A percentile compares a stretch with the other conserved stretches of the same genome.
phyloP scores from a whole-genome alignment of 2,329 filamentous ascomycete species.

The Malbranchea zuffiana region DNA sequence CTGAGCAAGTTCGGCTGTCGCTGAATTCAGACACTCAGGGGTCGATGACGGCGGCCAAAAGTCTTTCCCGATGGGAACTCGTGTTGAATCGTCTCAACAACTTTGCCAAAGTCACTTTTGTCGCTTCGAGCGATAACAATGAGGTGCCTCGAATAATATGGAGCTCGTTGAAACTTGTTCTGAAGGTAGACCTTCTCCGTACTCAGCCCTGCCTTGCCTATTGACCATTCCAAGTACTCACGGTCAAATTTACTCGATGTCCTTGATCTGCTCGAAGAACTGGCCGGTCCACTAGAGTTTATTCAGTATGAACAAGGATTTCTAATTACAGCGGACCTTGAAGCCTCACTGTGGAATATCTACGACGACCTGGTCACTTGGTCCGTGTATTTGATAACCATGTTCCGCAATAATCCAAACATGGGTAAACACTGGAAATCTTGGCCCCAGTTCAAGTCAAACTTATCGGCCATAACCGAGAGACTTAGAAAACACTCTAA shows the following conservation, averaged over 20 bases:
- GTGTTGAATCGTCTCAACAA: constrained; percentile 1
- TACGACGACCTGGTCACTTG: constrained; percentile 2
- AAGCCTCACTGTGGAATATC: neutral
- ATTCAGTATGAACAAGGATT: constrained; percentile 1
- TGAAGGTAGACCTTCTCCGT: constrained; percentile 1
- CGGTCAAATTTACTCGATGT: neutral
- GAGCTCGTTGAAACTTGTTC: constrained; percentile 1
- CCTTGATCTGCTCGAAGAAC: constrained; percentile 2
- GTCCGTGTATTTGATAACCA: neutral
- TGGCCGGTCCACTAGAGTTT: neutral
- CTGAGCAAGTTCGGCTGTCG: neutral
- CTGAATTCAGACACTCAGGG: neutral
- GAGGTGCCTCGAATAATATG: neutral
- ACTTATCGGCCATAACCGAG: neutral
- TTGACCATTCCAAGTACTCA: neutral
- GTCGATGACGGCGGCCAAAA: neutral
- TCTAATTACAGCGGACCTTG: neutral
- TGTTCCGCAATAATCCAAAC: constrained; percentile 5
- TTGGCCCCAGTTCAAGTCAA: neutral
- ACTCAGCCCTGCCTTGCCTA: neutral
- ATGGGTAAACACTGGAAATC: neutral
- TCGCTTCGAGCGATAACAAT: neutral
- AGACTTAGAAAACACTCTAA: constrained; percentile 1
- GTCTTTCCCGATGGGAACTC: neutral
- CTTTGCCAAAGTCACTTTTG: neutral